These are phyloP conservation scores for Termitomyces sp. DNA, from an alignment of 768 basidiomycete species.

Conservation along the genomic window DNA sequence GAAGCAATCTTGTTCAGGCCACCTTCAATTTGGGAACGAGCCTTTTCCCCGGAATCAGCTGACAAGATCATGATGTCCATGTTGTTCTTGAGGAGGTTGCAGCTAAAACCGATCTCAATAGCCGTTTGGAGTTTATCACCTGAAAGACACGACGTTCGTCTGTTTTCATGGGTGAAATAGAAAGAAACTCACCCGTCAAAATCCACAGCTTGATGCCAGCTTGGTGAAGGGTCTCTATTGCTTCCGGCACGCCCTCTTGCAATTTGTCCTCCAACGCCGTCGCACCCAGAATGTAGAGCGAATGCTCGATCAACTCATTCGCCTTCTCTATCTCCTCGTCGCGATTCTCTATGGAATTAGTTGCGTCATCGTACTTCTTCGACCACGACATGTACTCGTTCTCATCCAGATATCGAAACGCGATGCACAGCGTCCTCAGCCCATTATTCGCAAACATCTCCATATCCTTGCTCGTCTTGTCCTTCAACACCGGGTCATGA, in stretches of 20 bases:
- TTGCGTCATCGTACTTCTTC: constrained; percentile 76
- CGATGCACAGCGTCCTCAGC: constrained; percentile 85
- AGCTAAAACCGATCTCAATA: constrained; percentile 96
- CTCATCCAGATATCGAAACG: constrained; percentile 72
- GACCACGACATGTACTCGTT: constrained; percentile 84
- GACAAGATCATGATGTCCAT: constrained; percentile 99
- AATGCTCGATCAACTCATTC: constrained; percentile 77
- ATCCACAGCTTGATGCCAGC: constrained; percentile 99
- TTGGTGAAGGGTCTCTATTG: constrained; percentile 84
- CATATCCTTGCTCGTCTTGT: constrained; percentile 79
- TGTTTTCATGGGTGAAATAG: constrained; percentile 7
- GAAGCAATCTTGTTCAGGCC: constrained; percentile 94
- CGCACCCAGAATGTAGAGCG: constrained; percentile 81
- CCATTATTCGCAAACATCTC: constrained; percentile 92
- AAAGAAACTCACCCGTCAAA: constrained; percentile 58
- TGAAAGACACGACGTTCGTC: constrained; percentile 15
- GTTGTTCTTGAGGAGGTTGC: constrained; percentile 87
- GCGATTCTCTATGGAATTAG: constrained; percentile 65
- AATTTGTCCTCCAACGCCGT: constrained; percentile 97
- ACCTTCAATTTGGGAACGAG: constrained; percentile 84
- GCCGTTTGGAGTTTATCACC: constrained; percentile 98
- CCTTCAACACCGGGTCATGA: constrained; percentile 71
- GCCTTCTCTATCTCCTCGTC: constrained; percentile 93
- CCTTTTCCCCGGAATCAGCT: constrained; percentile 66
- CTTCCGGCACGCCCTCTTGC: constrained; percentile 94